A percentile compares a stretch with the other conserved stretches of the same genome.
Conservation (phyloP, 169 alveolate species). For the Eimeria falciformis region DNA sequence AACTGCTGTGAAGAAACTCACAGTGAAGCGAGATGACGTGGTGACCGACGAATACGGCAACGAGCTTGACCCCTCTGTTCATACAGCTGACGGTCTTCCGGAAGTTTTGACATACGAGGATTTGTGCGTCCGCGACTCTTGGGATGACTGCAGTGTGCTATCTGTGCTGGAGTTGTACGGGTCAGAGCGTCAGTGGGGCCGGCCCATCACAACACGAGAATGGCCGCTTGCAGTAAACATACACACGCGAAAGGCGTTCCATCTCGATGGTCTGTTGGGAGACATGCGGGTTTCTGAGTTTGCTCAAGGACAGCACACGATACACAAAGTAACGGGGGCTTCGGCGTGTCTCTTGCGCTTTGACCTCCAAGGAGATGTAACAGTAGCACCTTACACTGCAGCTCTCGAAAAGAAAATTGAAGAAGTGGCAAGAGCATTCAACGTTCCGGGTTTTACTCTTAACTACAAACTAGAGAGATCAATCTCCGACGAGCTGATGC, state of each 20-base stretch:
- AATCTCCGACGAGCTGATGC: slow-evolving; percentile 33
- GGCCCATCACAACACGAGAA: slow-evolving; percentile 56
- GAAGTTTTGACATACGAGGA: slow-evolving; percentile 71
- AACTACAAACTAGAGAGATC: slow-evolving; percentile 38
- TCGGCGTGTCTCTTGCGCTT: slow-evolving; percentile 56
- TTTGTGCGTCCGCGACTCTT: slow-evolving; percentile 79
- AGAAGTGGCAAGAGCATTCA: not conserved
- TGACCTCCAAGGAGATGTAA: slow-evolving; percentile 38
- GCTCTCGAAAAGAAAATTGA: slow-evolving; percentile 53
- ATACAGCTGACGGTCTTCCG: slow-evolving; percentile 17
- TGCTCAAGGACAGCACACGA: not conserved
- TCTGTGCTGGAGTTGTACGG: slow-evolving; percentile 79
- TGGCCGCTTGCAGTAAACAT: slow-evolving; percentile 60
- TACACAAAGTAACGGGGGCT: slow-evolving; percentile 18
- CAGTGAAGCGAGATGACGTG: slow-evolving; percentile 37
- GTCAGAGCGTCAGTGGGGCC: slow-evolving; percentile 62
- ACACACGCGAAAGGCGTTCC: slow-evolving; percentile 34
- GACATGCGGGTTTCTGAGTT: slow-evolving; percentile 35
- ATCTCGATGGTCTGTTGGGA: slow-evolving; percentile 34
- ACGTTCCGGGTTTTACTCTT: slow-evolving; percentile 11
- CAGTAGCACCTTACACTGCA: slow-evolving; percentile 35
- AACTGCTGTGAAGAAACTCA: not conserved
- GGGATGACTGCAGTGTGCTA: slow-evolving; percentile 82
- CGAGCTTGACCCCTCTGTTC: not conserved
- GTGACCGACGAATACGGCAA: slow-evolving; percentile 51